Base-by-base conservation (phyloP, 257 asterid species). In the Plantago ovata region DNA sequence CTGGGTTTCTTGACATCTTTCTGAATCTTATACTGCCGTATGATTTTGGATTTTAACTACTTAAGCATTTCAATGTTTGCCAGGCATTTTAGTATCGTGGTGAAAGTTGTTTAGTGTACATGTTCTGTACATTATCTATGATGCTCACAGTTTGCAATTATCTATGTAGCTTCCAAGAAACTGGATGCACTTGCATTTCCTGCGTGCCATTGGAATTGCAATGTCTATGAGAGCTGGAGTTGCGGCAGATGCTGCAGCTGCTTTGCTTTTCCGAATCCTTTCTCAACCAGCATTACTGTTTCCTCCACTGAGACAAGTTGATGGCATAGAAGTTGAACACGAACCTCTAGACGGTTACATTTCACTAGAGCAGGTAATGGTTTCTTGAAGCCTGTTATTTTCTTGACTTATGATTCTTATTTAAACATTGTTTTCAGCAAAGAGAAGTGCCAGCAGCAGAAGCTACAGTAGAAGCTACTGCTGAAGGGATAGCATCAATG, bases 401-500 rank as follows among this genome's bases (percentile, higher is more conserved):
- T 36, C 66, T 49, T 20, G 53, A 61, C 57, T 7, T 58, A 39
- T 44, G 42, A 54, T 59, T 59, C 40, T 62, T 24, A 53, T 47
- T 32, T 53, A 33, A 46, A 21, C 33, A 43, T 60, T 45, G 41
- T 58, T 69, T 74, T 67, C 76, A 72, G 82, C 84, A 84, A 85
- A 82, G 79, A 68, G 92, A 83, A 81, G 61, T 82, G 66, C 88
- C 96, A 40, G 80, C 81, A 54, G 87, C 79, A 48, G 96, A 85
- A 77, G 95, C 96, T 54, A 83, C 96, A 3, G 77, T 83, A 42
- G 96, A 92, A 79, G 97, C 98, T 47, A 92, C 98, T 68, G 98
- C 98, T 45, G 95, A 92, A 68, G 98, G 97, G 66, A 88, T 92
- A 72, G 97, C 98, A 38, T 92, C 98, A n/a, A 84, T 92, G 98